Base-by-base conservation (phyloP, 768 basidiomycete genomes). In the Lanmaoa rubissima region DNA sequence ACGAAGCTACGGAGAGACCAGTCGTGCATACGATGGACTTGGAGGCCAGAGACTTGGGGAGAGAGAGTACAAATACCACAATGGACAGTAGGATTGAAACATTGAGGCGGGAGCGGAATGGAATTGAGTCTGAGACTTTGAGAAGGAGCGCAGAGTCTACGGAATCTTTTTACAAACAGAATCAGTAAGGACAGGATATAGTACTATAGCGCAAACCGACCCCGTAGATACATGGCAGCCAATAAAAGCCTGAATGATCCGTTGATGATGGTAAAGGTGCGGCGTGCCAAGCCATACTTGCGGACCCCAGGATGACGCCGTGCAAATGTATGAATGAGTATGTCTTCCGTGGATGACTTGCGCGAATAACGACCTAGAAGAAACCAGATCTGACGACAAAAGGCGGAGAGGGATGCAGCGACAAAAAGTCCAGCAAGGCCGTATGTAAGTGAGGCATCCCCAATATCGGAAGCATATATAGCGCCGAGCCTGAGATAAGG, bases 401-500 rank as follows among this genome's bases (percentile, higher is more conserved):
- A 82, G 34, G 79, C 79, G 8, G 88, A 79, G 14, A 87, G 71
- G 36, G 78, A 61, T n/a, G 84, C 84, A 55, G 84, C 84, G 31
- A 78, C 62, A 34, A 84, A 45, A 2, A 89, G 69, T 1, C 75
- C 70, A 31, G 82, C 72, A 31, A 89, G 72, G 4, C 78, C 76
- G 31, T 78, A 74, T 63, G 78, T 76, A 40, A 86, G 71, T 4
- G 84, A 76, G 46, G 78, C 64, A 38, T 71, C 70, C 7, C 76
- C 73, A 10, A 58, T 40, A 58, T 80, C 77, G n/a, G 82, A 76
- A 10, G 88, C 64, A 45, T 84, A 75, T 55, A 90, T 75, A 28
- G 87, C 87, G 24, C 89, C 89, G 26, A 90, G 79, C 64, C 83
- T 87, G 63, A 90, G 78, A 65, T 81, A 86, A 7, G 88, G 87